Conservation (phyloP, 1,284 basidiomycete genomes). For the Ganoderma boninense region DNA sequence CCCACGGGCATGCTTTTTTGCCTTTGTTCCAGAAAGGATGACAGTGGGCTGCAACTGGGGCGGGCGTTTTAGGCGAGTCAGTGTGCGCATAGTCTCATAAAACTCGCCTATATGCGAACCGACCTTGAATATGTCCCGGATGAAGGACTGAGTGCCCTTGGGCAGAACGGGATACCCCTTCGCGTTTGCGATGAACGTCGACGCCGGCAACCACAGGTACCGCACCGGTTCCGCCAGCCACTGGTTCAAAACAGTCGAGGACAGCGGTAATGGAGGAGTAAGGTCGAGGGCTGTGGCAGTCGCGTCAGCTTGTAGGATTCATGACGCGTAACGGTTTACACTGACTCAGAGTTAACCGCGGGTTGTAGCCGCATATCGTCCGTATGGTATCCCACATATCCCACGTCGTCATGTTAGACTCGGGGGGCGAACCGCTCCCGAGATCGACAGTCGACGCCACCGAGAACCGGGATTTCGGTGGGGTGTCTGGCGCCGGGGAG, state of each 20-base stretch:
- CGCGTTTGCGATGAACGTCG: conserved; percentile 93
- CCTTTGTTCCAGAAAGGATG: conserved; percentile 76
- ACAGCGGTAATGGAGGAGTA: conserved; percentile 84
- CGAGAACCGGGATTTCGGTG: conserved; percentile 12
- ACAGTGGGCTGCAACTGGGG: conserved; percentile 83
- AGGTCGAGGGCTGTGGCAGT: conserved; percentile 82
- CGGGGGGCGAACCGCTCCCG: conserved; percentile 32
- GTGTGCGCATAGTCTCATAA: neutral
- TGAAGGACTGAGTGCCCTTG: conserved; percentile 90
- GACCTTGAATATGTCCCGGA: conserved; percentile 89
- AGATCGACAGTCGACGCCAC: conserved; percentile 17
- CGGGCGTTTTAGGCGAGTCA: neutral
- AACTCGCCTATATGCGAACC: conserved; percentile 38
- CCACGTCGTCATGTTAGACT: conserved; percentile 88
- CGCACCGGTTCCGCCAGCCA: conserved; percentile 95
- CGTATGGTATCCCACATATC: conserved; percentile 98
- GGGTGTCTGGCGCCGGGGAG: conserved; percentile 40
- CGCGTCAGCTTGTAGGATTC: neutral
- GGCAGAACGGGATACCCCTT: conserved; percentile 98
- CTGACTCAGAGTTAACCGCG: conserved; percentile 84
- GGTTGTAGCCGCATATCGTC: conserved; percentile 88
- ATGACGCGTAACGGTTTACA: conserved; percentile 24
- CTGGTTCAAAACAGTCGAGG: conserved; percentile 74
- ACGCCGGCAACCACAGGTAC: conserved; percentile 89
- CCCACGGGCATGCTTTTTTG: conserved; percentile 77